Evolutionary conservation across 1,284 basidiomycete species (phyloP), one percentile per base, ranked within the genome.

Genomic region (Exobasidium cylindrosporum): DNA sequence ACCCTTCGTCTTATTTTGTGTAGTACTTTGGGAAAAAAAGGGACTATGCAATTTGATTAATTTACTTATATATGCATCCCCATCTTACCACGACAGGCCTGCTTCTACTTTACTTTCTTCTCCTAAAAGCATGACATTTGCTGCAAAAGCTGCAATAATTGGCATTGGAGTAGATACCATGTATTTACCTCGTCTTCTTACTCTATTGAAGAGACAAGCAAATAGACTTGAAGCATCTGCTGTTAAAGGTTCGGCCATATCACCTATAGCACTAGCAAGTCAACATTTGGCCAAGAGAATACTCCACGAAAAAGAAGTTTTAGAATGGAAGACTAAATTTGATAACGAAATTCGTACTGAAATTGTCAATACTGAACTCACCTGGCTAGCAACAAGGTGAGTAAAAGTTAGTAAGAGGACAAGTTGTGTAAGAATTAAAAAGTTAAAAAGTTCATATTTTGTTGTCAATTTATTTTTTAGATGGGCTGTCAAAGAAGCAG

Each of bases 401-500:
- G 47, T 26, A 24, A 50, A 14, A 50, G 14, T 24, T 45, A 45
- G 43, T 23, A 45, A 45, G 23, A 45, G 43, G 17, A 23, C 23
- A 28, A 50, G 47, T 23, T 50, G 46, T 17, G 24, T 13, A 6
- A 24, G 24, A 47, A 47, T 11, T 10, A 26, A 47, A 17, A 47
- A 17, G 13, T 11, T 47, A 21, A 10, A 26, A 10, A 11, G 13
- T 4, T 21, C 26, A 21, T 14, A 23, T 28, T 24, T 2, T 46
- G 23, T 28, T 10, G n/a, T 65, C 72, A 29, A 60, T 64, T 11
- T 54, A 44, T 17, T 66, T 59, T 49, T 24, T 63, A 69, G 77
- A 24, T 78, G 77, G 77, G 56, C 69, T 10, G 85, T 87, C 50
- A 96, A 96, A 76, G 92, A 95, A 82, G 90, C 92, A 0, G 87